Evolutionary conservation across 805 yeast species (phyloP).

Genomic region (Candida coquimbonensis): DNA sequence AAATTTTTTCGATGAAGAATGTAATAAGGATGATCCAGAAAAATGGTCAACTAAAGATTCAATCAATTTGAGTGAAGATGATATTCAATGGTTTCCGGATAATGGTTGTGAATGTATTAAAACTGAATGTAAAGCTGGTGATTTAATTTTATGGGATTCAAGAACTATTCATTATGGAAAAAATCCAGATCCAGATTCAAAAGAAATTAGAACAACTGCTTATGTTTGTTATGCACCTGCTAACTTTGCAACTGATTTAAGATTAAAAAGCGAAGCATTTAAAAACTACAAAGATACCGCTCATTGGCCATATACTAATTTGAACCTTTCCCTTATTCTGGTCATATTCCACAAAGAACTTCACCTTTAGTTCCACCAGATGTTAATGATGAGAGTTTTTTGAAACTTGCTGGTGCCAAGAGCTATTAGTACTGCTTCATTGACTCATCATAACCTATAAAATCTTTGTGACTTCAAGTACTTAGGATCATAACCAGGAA

Average conservation of each 20-base stretch:
- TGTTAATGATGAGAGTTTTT: constrained; percentile 18
- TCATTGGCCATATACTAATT: constrained; percentile 24
- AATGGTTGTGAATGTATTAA: constrained; percentile 24
- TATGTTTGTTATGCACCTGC: constrained; percentile 23
- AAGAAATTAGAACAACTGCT: constrained; percentile 17
- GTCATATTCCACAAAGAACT: constrained; percentile 18
- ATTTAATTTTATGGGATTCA: constrained; percentile 30
- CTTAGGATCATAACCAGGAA: too few species aligned
- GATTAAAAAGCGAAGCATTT: constrained; percentile 12
- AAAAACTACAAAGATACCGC: constrained; percentile 18
- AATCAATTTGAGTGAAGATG: constrained; percentile 5
- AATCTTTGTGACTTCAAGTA: too few species aligned
- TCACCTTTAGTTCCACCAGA: constrained; percentile 12
- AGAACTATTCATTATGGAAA: constrained; percentile 17
- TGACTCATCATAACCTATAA: too few species aligned
- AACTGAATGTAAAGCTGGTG: constrained; percentile 27
- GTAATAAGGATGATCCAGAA: constrained; percentile 1
- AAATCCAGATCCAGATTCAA: constrained; percentile 16
- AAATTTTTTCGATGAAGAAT: constrained; percentile 8
- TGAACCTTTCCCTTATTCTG: constrained; percentile 15
- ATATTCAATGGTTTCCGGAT: constrained; percentile 21
- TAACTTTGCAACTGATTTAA: constrained; percentile 23
- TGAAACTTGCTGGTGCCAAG: constrained; percentile 6
- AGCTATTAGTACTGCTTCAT: too few species aligned
- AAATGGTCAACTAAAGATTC: constrained; percentile 18